Evolutionary conservation across 306 rosid species (phyloP).

Genomic region (Heteromeles arbutifolia): DNA sequence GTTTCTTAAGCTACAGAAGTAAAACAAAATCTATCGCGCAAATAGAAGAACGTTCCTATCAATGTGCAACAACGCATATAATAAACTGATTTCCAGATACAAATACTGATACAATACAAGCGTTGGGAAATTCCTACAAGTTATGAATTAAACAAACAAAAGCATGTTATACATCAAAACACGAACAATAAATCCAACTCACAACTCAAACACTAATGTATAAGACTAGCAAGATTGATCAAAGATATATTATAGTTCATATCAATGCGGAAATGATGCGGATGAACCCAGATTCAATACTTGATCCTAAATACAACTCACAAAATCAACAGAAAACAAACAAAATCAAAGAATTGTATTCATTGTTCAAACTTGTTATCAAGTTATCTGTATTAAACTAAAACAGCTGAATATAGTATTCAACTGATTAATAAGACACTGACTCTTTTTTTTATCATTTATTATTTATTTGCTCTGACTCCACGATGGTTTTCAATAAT

Average conservation of each 20-base stretch:
- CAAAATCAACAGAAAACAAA: neutral
- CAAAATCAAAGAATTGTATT: neutral
- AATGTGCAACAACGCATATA: neutral
- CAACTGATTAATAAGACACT: too few species aligned
- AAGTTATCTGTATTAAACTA: too few species aligned
- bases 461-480: neutral
- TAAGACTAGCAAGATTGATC: neutral
- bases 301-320: neutral
- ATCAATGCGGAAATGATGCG: neutral
- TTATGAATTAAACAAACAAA: neutral
- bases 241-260: neutral
- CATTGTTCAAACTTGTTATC: too few species aligned
- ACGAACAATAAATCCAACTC: neutral
- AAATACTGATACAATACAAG: neutral
- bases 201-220: neutral
- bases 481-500: neutral
- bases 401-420: too few species aligned
- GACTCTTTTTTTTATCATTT: neutral
- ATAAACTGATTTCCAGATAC: neutral
- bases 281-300: neutral
- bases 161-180: neutral
- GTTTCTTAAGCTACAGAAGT: neutral
- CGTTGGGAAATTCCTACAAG: neutral
- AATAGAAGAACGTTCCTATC: neutral
- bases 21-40: neutral